Evolutionary conservation across 768 basidiomycete genomes (phyloP), one percentile per base, ranked within the genome.

Genomic region (Crassisporium funariophilum): DNA sequence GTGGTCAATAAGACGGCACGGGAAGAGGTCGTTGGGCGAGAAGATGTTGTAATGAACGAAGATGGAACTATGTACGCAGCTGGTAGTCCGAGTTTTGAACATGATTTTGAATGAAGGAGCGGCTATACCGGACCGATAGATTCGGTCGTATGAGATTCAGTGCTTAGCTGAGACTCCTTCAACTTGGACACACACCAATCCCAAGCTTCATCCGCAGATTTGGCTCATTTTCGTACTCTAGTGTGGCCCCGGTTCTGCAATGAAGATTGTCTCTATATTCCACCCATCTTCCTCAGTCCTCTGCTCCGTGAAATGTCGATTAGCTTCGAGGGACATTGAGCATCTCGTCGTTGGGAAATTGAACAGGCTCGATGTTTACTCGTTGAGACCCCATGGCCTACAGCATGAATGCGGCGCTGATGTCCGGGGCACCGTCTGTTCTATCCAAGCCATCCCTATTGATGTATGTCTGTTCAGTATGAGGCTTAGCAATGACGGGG

Each of bases 221-320:
- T n/a, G n/a, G n/a, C 24, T 36, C 19, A 35, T 25, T 19, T 19
- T n/a, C 46, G 23, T 17, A 16, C 35, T 31, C 41, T 42, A 31
- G 34, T 29, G n/a, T n/a, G n/a, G n/a, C n/a, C n/a, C n/a, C n/a
- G n/a, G n/a, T 31, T 35, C 44, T 42, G 41, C 50, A 31, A 79
- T 78, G 76, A 80, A 77, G 64, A 60, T 90, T 50, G 75, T 91
- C 23, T 78, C 83, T 8, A 91, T 90, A 5, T 89, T 90, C 62
- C 87, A 91, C 61, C 76, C 75, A 4, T 77, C 88, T 2, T 86
- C 90, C 1, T 85, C 90, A 1, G 84, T 91, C 39, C 53, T 82
- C 7, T 73, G 73, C 52, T 91, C 88, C 21, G 59, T 85, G 19
- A 89, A 82, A 72, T 89, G 84, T 64, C 68, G 67, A 4, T 74